phyloP scores from a whole-genome alignment of 352 stramenopile species.

The Phytopythium montanum region DNA sequence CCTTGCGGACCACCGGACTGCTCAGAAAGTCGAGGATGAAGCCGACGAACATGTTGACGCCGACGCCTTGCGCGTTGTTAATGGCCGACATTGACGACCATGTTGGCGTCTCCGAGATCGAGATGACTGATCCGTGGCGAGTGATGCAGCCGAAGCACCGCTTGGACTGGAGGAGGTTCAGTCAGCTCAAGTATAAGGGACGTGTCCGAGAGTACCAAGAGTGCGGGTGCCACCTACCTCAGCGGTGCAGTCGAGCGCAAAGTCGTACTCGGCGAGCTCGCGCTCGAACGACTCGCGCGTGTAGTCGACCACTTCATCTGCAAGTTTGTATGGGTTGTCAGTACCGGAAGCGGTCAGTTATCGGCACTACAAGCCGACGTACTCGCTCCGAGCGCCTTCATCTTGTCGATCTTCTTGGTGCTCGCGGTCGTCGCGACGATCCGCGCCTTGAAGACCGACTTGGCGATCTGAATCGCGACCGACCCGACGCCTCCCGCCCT shows the following conservation, averaged over 20 bases:
- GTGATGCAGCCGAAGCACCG: slow-evolving; percentile 66
- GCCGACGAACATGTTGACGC: slow-evolving; percentile 43
- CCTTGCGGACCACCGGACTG: slow-evolving; percentile 48
- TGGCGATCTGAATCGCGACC: slow-evolving; percentile 73
- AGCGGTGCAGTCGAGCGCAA: slow-evolving; percentile 69
- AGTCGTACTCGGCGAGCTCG: slow-evolving; percentile 70
- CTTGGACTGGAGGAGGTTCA: slow-evolving; percentile 25
- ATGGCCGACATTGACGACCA: slow-evolving; percentile 24
- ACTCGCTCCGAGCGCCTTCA: slow-evolving; percentile 59
- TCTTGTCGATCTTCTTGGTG: slow-evolving; percentile 54
- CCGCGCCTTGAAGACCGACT: slow-evolving; percentile 67
- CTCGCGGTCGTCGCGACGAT: slow-evolving; percentile 73
- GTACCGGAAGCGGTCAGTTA: not conserved
- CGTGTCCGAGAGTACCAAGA: too few relatives aligned
- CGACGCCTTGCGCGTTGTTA: slow-evolving; percentile 26
- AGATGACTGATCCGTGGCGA: slow-evolving; percentile 46
- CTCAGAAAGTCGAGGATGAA: slow-evolving; percentile 56
- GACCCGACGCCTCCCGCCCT: slow-evolving; percentile 68
- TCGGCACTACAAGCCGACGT: not conserved
- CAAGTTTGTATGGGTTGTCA: not conserved
- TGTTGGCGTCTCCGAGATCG: slow-evolving; percentile 56
- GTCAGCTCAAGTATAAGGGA: not conserved
- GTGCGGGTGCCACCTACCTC: slow-evolving; percentile 29
- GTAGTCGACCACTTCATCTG: slow-evolving; percentile 74
- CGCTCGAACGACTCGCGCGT: slow-evolving; percentile 57